A percentile compares a stretch with the other conserved stretches of the same genome.
Evolutionary conservation across 352 stramenopile genomes (phyloP).

Genomic region (Globisporangium abappressorium): DNA sequence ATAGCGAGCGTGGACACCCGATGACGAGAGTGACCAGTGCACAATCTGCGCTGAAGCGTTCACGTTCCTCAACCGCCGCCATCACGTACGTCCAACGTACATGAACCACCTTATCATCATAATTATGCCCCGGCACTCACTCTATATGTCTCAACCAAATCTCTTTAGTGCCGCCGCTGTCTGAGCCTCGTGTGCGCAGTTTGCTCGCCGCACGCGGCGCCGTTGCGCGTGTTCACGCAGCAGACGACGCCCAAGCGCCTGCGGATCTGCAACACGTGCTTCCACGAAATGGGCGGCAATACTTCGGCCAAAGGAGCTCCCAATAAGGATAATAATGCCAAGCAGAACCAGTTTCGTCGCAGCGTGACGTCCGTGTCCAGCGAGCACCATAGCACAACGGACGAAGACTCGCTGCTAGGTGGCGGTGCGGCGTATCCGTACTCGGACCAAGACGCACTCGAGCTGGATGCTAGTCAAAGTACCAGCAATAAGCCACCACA

Average conservation of each 20-base stretch:
- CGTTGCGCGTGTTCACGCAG: conserved; percentile 52
- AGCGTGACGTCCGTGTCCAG: conserved; percentile 3
- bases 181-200: conserved; percentile 62
- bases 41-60: conserved; percentile 56
- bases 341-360: background rate
- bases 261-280: conserved; percentile 48
- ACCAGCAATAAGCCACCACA: background rate
- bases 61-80: conserved; percentile 69
- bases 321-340: background rate
- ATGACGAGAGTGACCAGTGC: conserved; percentile 58
- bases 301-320: background rate
- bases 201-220: conserved; percentile 49
- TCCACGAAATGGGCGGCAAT: conserved; percentile 24
- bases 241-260: conserved; percentile 31
- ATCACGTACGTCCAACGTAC: conserved; percentile 45
- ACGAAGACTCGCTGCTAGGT: conserved; percentile 4
- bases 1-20: conserved; percentile 64
- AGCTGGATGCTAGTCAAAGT: background rate
- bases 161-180: conserved; percentile 52
- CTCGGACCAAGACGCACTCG: background rate
- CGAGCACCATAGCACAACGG: background rate
- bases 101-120: background rate
- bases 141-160: too few species aligned
- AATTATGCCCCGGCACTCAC: too few species aligned
- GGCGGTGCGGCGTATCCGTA: conserved; percentile 1